phyloP scores from a whole-genome alignment of 495 filamentous ascomycete species.

The Massariosphaeria phaeospora region DNA sequence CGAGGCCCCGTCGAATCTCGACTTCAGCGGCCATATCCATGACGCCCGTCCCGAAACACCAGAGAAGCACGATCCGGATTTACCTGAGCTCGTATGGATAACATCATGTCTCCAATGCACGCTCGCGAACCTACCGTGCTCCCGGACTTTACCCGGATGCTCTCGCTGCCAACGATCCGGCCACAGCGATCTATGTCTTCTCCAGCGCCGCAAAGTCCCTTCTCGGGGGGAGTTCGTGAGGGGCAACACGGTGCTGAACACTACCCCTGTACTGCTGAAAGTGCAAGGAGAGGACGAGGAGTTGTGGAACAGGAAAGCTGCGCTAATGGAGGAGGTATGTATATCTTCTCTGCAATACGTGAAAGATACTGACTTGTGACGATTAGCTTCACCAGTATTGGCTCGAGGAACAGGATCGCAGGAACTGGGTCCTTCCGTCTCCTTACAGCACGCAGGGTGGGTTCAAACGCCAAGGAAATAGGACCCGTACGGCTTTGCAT shows the following conservation, averaged over 20 bases:
- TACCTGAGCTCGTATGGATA: slow-evolving; percentile 7
- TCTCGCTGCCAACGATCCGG: slow-evolving; percentile 27
- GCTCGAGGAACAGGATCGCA: not conserved
- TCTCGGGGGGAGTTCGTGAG: slow-evolving; percentile 9
- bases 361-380: not conserved
- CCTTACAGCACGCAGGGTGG: too few relatives aligned
- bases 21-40: not conserved
- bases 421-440: slow-evolving; percentile 29
- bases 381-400: slow-evolving; percentile 11
- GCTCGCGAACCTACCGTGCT: slow-evolving; percentile 24
- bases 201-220: slow-evolving; percentile 16
- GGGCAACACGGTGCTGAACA: slow-evolving; percentile 3
- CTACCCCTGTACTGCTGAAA: slow-evolving; percentile 9
- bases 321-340: slow-evolving; percentile 19
- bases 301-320: slow-evolving; percentile 12
- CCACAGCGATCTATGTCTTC: slow-evolving; percentile 16
- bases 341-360: not conserved
- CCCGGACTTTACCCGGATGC: slow-evolving; percentile 21
- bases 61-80: not conserved
- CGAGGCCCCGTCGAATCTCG: not conserved
- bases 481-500: too few relatives aligned
- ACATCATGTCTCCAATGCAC: slow-evolving; percentile 30
- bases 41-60: not conserved
- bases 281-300: slow-evolving; percentile 4
- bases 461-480: too few relatives aligned